Conservation (phyloP, 2,329 filamentous ascomycete genomes). For the Diaporthe nobilis region DNA sequence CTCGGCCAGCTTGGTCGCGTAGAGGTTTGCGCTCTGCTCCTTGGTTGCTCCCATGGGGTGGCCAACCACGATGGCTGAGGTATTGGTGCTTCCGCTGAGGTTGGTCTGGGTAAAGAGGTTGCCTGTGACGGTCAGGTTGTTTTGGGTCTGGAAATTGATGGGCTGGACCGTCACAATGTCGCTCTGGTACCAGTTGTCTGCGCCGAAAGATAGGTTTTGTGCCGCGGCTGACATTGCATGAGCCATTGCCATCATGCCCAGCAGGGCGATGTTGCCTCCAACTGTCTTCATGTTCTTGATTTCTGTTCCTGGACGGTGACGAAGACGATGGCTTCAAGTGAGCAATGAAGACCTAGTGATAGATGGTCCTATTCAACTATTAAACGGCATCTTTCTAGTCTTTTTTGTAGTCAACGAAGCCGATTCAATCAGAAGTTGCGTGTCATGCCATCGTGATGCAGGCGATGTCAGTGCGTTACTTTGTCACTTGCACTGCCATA, state of each 20-base stretch:
- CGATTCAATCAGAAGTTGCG: neutral
- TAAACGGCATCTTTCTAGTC: accelerated
- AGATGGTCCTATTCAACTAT: neutral
- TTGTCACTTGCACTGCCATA: neutral
- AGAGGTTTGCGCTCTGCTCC: conserved; percentile 15
- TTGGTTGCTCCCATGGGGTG: neutral
- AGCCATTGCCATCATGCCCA: neutral
- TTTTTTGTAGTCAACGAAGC: neutral
- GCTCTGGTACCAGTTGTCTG: conserved; percentile 15
- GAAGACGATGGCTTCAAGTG: neutral
- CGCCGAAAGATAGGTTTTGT: conserved; percentile 11
- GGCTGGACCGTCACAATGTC: conserved; percentile 7
- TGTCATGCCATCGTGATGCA: no score
- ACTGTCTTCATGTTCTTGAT: neutral
- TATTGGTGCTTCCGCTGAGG: neutral
- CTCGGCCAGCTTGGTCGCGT: conserved; percentile 16
- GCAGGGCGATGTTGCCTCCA: neutral
- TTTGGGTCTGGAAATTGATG: conserved; percentile 4
- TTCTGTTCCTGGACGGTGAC: neutral
- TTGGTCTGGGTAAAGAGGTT: conserved; percentile 14
- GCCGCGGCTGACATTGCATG: neutral
- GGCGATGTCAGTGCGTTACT: neutral
- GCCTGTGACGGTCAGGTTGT: conserved; percentile 1
- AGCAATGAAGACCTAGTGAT: neutral
- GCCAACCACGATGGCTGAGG: neutral